Percentiles rank a stretch among this genome's conserved stretches.
phyloP scores from a whole-genome alignment of 2,329 filamentous ascomycete genomes.

The Penicillium sclerotigenum region DNA sequence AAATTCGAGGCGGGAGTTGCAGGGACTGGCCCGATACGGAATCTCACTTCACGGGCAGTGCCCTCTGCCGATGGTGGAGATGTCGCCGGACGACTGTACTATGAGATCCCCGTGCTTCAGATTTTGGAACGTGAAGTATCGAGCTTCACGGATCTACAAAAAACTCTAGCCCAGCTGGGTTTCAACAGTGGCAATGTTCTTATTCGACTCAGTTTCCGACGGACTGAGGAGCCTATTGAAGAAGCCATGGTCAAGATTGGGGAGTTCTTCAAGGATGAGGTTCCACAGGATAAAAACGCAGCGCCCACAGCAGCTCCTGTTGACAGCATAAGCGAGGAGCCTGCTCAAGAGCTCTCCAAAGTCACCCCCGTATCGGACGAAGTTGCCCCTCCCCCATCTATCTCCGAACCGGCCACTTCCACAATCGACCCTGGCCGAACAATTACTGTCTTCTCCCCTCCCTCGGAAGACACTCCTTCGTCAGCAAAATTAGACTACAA shows the following conservation, averaged over 20 bases:
- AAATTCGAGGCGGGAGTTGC: constrained; percentile 79
- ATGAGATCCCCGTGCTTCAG: constrained; percentile 81
- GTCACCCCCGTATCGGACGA: constrained; percentile 1
- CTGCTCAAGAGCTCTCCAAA: constrained; percentile 8
- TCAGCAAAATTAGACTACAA: constrained; percentile 67
- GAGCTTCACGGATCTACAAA: constrained; percentile 78
- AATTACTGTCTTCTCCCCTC: constrained; percentile 73
- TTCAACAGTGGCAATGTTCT: constrained; percentile 80
- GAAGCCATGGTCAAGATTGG: constrained; percentile 81
- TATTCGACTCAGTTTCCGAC: constrained; percentile 72
- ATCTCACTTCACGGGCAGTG: constrained; percentile 80
- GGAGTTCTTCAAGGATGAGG: constrained; percentile 62
- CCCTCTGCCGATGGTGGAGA: constrained; percentile 54
- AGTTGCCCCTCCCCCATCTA: constrained; percentile 12
- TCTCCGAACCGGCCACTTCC: constrained; percentile 21
- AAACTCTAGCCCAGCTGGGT: constrained; percentile 81
- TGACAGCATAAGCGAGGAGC: constrained; percentile 4
- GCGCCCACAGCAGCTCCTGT: constrained; percentile 1
- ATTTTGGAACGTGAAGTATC: constrained; percentile 77
- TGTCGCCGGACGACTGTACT: constrained; percentile 73
- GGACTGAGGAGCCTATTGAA: constrained; percentile 73
- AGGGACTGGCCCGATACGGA: constrained; percentile 61
- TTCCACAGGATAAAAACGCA: constrained; percentile 14
- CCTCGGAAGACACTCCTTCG: constrained; percentile 68
- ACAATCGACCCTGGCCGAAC: constrained; percentile 43